phyloP scores from a whole-genome alignment of 2,329 filamentous ascomycete genomes.

The Byssoonygena ceratinophila region DNA sequence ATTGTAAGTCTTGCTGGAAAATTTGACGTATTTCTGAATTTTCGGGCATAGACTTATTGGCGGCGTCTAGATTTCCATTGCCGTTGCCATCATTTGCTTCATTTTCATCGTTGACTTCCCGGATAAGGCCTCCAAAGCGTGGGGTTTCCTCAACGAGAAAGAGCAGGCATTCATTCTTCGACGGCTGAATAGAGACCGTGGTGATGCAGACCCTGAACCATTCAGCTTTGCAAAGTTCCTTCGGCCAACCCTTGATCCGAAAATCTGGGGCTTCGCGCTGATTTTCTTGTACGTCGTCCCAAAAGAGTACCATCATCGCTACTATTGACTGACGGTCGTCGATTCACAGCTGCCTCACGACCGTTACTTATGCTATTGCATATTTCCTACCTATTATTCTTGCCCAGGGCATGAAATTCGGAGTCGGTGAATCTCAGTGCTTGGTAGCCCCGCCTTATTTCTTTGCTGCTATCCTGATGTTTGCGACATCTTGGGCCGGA shows the following conservation, averaged over 20 bases:
- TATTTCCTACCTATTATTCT: constrained; percentile 74
- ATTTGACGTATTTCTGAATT: not conserved
- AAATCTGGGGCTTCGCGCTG: constrained; percentile 46
- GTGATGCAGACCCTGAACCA: constrained; percentile 40
- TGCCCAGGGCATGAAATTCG: constrained; percentile 51
- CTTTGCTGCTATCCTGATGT: constrained; percentile 56
- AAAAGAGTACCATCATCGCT: not conserved
- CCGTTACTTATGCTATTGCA: constrained; percentile 64
- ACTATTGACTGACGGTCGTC: not conserved
- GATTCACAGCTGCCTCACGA: constrained; percentile 55
- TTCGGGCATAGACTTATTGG: not conserved
- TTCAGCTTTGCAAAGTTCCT: constrained; percentile 43
- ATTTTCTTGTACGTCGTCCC: constrained; percentile 36
- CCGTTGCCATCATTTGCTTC: constrained; percentile 22
- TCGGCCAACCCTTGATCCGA: constrained; percentile 39
- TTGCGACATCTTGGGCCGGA: constrained; percentile 49
- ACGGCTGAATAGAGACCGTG: constrained; percentile 44
- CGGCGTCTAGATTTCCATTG: constrained; percentile 19
- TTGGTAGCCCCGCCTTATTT: constrained; percentile 60
- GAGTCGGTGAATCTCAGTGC: constrained; percentile 54
- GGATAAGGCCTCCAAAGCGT: constrained; percentile 25
- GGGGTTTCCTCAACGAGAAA: constrained; percentile 26
- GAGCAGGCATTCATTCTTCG: constrained; percentile 43
- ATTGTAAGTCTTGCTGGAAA: constrained; percentile 12
- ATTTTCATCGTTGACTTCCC: constrained; percentile 32